phyloP scores from a whole-genome alignment of 352 stramenopile species.

The Pythium brachiatum region DNA sequence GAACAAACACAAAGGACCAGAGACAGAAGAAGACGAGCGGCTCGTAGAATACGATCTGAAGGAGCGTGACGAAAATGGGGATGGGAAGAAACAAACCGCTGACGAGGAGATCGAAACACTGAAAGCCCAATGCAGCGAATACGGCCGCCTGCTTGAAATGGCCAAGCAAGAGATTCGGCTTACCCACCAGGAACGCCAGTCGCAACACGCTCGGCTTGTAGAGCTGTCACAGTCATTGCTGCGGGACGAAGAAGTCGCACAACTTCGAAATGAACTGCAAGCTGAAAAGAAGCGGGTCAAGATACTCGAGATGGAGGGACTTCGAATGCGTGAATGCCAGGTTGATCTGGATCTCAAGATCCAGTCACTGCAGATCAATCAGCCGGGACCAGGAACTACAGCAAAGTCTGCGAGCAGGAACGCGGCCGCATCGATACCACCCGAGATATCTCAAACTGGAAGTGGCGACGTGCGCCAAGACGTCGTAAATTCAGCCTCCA shows the following conservation, averaged over 20 bases:
- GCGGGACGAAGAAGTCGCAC: slow-evolving; percentile 45
- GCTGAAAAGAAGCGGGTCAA: slow-evolving; percentile 64
- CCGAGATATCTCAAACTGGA: neutral
- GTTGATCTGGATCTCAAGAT: slow-evolving; percentile 52
- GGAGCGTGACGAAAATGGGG: neutral
- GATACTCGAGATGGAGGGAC: slow-evolving; percentile 53
- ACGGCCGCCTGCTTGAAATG: slow-evolving; percentile 58
- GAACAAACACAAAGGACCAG: slow-evolving; percentile 2
- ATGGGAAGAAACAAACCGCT: slow-evolving; percentile 6
- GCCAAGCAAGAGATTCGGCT: slow-evolving; percentile 71
- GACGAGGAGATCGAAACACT: slow-evolving; percentile 28
- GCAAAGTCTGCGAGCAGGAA: neutral
- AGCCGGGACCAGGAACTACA: neutral
- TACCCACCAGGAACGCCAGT: slow-evolving; percentile 54
- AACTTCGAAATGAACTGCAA: slow-evolving; percentile 53
- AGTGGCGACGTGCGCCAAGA: neutral
- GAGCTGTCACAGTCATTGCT: slow-evolving; percentile 55
- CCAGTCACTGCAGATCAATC: slow-evolving; percentile 39
- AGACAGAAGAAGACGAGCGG: slow-evolving; percentile 15
- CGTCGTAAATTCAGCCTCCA: neutral
- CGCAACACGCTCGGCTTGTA: slow-evolving; percentile 40
- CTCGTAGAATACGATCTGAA: slow-evolving; percentile 15
- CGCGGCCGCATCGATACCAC: neutral
- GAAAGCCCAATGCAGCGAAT: slow-evolving; percentile 48
- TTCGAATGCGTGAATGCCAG: slow-evolving; percentile 45